These are phyloP conservation scores for Trichoderma breve DNA, from an alignment of 2,329 filamentous ascomycete species.

Conservation along the genomic window DNA sequence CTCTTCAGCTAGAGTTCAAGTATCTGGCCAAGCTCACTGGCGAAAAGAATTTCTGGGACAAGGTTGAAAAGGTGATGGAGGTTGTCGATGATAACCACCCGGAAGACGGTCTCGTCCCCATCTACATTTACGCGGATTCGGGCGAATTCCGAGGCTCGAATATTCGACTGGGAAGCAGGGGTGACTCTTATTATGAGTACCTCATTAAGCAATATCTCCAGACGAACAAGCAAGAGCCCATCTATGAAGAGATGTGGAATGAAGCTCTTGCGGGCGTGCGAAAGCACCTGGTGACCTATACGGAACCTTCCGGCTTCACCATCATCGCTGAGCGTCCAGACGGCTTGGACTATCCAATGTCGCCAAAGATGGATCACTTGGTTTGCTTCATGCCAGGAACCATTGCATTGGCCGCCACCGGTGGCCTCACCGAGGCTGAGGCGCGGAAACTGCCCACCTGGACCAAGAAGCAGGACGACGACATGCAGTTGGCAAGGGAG, in stretches of 20 bases:
- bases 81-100: constrained; percentile 79
- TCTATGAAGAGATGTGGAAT: constrained; percentile 93
- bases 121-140: constrained; percentile 77
- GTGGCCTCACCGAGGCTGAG: constrained; percentile 70
- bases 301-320: constrained; percentile 75
- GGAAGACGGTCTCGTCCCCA: constrained; percentile 82
- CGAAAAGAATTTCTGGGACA: constrained; percentile 88
- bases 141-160: constrained; percentile 81
- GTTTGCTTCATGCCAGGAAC: constrained; percentile 98
- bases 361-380: constrained; percentile 95
- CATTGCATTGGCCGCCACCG: constrained; percentile 84
- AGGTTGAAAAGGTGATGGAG: constrained; percentile 86
- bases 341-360: constrained; percentile 64
- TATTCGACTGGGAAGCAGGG: constrained; percentile 87
- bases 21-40: constrained; percentile 94
- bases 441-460: constrained; percentile 71
- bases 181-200: constrained; percentile 98
- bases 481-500: constrained; percentile 84
- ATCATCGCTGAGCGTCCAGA: constrained; percentile 81
- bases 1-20: constrained; percentile 93
- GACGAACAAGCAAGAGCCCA: constrained; percentile 77
- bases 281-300: constrained; percentile 90
- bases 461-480: constrained; percentile 76
- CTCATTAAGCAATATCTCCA: constrained; percentile 98
- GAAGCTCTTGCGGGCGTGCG: constrained; percentile 81